Conservation (phyloP, 441 rosid genomes). For the Eutrema salsugineum region DNA sequence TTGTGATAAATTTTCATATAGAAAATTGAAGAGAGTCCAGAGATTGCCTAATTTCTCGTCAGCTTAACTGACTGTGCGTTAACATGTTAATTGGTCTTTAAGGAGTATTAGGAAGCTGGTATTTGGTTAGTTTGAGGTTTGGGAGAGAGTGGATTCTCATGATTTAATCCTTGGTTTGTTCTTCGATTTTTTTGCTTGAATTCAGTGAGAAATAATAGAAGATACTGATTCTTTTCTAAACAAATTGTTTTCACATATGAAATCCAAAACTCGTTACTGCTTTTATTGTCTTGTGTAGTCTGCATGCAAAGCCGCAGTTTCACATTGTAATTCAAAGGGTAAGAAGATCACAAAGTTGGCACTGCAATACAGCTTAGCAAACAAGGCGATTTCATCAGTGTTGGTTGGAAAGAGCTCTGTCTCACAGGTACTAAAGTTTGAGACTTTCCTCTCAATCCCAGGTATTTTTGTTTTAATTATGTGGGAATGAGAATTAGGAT, state of each 20-base stretch:
- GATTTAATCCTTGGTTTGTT: not conserved
- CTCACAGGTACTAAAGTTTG: conserved; percentile 48
- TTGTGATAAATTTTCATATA: not conserved
- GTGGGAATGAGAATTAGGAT: not conserved
- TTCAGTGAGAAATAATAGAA: not conserved
- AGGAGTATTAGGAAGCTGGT: not conserved
- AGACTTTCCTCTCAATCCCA: not conserved
- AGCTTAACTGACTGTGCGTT: not conserved
- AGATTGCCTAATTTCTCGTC: not conserved
- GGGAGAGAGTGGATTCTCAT: not conserved
- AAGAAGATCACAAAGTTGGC: conserved; percentile 83
- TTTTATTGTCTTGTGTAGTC: conserved; percentile 40
- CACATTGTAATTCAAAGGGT: conserved; percentile 69
- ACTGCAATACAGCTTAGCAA: conserved; percentile 78
- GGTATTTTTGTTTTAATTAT: not conserved
- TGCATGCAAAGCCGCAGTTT: conserved; percentile 72
- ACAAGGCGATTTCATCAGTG: conserved; percentile 70
- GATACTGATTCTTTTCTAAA: not conserved
- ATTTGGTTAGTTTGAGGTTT: not conserved
- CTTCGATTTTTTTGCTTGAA: not conserved
- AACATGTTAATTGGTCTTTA: not conserved
- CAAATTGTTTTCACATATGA: not conserved
- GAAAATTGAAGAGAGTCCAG: not conserved
- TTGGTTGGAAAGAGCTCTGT: conserved; percentile 90
- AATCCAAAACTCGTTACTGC: not conserved